phyloP scores from a whole-genome alignment of 345 rosid species.

The Corchorus capsularis region DNA sequence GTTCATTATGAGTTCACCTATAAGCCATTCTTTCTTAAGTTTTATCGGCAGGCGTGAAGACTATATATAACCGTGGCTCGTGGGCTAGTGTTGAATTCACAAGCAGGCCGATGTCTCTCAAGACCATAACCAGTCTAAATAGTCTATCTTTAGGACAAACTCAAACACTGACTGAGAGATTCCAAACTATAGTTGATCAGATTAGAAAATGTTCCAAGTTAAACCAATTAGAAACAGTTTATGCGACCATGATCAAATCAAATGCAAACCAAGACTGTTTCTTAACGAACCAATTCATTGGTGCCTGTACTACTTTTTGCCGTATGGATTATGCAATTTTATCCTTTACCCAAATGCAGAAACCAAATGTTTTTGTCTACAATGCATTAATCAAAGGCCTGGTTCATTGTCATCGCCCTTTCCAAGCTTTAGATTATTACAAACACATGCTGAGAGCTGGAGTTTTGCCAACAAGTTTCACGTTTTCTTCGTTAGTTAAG shows the following conservation, averaged over 20 bases:
- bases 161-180: not conserved
- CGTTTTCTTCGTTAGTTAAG: constrained; percentile 67
- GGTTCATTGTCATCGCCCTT: constrained; percentile 36
- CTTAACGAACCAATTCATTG: constrained; percentile 64
- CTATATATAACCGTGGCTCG: too few species aligned
- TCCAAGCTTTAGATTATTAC: constrained; percentile 46
- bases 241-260: constrained; percentile 62
- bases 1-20: too few species aligned
- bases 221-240: constrained; percentile 45
- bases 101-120: constrained; percentile 10
- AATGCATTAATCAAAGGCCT: constrained; percentile 67
- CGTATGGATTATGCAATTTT: constrained; percentile 44
- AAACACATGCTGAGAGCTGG: constrained; percentile 48
- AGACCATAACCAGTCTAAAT: constrained; percentile 6
- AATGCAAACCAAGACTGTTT: constrained; percentile 56
- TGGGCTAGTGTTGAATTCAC: not conserved
- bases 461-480: constrained; percentile 61
- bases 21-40: too few species aligned
- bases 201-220: constrained; percentile 38
- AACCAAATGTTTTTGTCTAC: constrained; percentile 67
- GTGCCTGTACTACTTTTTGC: constrained; percentile 40
- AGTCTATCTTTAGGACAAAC: not conserved
- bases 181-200: constrained; percentile 18
- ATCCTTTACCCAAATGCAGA: constrained; percentile 48
- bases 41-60: too few species aligned